These are phyloP conservation scores for Aspergillus unguis DNA, from an alignment of 2,329 filamentous ascomycete genomes.

Conservation along the genomic window DNA sequence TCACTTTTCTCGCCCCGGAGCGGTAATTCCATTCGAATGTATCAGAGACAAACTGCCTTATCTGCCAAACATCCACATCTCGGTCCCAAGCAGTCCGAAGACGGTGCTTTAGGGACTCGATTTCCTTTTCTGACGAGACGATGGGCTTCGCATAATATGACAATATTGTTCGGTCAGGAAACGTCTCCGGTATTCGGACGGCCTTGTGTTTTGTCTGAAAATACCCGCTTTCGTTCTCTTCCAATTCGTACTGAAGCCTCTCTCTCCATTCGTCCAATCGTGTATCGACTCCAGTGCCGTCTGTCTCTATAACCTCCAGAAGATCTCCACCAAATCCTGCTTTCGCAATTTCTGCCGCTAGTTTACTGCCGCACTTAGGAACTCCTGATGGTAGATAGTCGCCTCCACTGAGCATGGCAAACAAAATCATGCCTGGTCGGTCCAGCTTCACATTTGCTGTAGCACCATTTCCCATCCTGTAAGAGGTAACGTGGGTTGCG, in stretches of 20 bases:
- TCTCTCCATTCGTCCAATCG: conserved; percentile 66
- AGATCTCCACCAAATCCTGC: conserved; percentile 80
- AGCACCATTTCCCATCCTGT: conserved; percentile 51
- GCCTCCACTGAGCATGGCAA: conserved; percentile 91
- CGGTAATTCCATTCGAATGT: conserved; percentile 83
- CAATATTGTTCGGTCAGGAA: conserved; percentile 75
- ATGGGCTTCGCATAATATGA: conserved; percentile 85
- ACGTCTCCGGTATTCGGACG: conserved; percentile 71
- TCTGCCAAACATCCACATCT: conserved; percentile 60
- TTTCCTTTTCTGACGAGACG: conserved; percentile 62
- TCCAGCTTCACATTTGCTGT: conserved; percentile 54
- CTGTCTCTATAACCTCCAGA: conserved; percentile 57
- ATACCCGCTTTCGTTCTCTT: conserved; percentile 76
- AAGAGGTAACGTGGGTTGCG: conserved; percentile 83
- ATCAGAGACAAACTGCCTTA: conserved; percentile 72
- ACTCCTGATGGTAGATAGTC: conserved; percentile 91
- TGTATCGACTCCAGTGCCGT: conserved; percentile 25
- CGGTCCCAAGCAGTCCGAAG: conserved; percentile 57
- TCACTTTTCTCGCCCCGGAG: conserved; percentile 77
- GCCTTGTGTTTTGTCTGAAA: conserved; percentile 75
- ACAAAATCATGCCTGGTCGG: conserved; percentile 84
- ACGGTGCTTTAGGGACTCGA: conserved; percentile 53
- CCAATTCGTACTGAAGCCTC: conserved; percentile 68
- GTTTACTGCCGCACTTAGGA: conserved; percentile 78
- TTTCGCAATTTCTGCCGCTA: conserved; percentile 83